Conservation (phyloP, 176 grass and related monocot genomes). For the Lolium perenne region DNA sequence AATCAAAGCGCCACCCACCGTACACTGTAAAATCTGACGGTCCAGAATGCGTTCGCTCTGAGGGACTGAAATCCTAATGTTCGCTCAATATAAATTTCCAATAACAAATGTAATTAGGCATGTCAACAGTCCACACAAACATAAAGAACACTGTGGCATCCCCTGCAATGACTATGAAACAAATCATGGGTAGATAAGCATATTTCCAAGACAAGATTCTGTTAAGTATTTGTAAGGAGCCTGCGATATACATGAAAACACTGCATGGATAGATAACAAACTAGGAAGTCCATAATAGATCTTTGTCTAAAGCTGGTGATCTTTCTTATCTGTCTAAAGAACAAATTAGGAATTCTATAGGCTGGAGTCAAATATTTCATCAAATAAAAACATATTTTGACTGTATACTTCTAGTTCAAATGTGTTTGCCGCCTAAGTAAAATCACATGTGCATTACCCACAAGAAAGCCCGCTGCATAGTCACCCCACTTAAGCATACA, state of each 20-base stretch:
- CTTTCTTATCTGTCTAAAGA: slow-evolving; percentile 14
- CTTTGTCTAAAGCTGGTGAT: slow-evolving; percentile 3
- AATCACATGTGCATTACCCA: not conserved
- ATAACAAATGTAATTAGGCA: not conserved
- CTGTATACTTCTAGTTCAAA: not conserved
- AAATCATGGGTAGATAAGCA: too few species aligned
- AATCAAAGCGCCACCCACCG: too few species aligned
- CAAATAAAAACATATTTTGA: not conserved
- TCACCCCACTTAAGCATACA: not conserved
- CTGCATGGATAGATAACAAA: not conserved
- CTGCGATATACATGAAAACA: not conserved
- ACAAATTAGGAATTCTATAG: not conserved
- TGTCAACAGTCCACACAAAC: not conserved
- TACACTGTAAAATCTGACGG: too few species aligned
- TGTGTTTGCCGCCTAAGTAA: not conserved
- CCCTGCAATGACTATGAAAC: too few species aligned
- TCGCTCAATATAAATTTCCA: too few species aligned
- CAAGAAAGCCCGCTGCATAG: not conserved
- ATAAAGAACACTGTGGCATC: too few species aligned
- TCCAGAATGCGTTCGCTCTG: too few species aligned
- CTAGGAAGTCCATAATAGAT: not conserved
- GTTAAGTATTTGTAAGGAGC: not conserved
- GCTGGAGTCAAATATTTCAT: not conserved
- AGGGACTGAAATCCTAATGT: too few species aligned
- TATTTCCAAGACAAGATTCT: not conserved